Evolutionary conservation across 2,329 filamentous ascomycete species (phyloP).

Genomic region (Sarocladiaceae sp.): DNA sequence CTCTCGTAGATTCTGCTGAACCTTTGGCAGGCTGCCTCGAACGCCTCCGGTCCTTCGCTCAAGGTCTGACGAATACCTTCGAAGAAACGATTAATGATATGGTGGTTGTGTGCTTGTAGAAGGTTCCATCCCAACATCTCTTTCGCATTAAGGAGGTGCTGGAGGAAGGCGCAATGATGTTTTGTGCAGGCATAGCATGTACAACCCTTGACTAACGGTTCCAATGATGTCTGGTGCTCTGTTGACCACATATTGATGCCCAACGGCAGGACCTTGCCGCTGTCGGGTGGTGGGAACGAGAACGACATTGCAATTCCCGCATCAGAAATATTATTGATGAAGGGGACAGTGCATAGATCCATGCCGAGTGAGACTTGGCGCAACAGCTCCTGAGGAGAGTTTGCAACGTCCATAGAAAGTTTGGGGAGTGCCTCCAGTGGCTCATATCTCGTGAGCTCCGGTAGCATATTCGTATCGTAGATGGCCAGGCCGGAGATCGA

Average conservation of each 20-base stretch:
- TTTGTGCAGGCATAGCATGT: constrained; percentile 76
- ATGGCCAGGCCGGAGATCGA: constrained; percentile 67
- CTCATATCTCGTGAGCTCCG: constrained; percentile 54
- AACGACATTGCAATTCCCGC: constrained; percentile 82
- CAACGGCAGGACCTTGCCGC: constrained; percentile 40
- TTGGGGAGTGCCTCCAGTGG: constrained; percentile 62
- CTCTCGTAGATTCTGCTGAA: constrained; percentile 60
- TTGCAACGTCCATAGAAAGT: constrained; percentile 66
- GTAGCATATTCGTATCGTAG: constrained; percentile 68
- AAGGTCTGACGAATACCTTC: constrained; percentile 63
- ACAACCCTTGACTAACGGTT: constrained; percentile 61
- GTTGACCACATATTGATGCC: constrained; percentile 75
- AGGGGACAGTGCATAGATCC: constrained; percentile 75
- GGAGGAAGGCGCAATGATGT: constrained; percentile 83
- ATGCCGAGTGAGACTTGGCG: constrained; percentile 71
- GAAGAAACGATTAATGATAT: constrained; percentile 71
- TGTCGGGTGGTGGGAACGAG: constrained; percentile 54
- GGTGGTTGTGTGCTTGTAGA: constrained; percentile 87
- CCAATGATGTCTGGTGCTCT: constrained; percentile 56
- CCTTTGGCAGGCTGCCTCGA: constrained; percentile 44
- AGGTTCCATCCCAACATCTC: constrained; percentile 97
- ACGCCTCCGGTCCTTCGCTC: constrained; percentile 46
- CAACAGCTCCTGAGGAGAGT: constrained; percentile 72
- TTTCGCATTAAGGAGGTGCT: constrained; percentile 82
- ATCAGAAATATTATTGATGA: constrained; percentile 71